Base-by-base conservation (phyloP, 495 filamentous ascomycete species). In the Talaromyces borbonicus region DNA sequence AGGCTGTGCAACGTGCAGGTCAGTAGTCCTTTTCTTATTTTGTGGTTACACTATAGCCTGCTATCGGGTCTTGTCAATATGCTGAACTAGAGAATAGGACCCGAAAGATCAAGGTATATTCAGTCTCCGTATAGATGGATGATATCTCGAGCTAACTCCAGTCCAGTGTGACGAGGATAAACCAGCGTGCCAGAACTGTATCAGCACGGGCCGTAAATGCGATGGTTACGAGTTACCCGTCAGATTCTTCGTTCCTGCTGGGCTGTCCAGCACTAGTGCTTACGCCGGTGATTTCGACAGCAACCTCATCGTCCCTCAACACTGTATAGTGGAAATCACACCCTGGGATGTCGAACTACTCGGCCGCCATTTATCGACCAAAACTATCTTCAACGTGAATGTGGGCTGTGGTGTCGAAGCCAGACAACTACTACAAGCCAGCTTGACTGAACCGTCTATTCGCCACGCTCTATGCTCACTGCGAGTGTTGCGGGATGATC, bases 381-480 rank as follows among this genome's bases (percentile, higher is more conserved):
- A 58, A 49, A 58, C 53, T 39, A 37, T 58, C 45, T 53, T 56
- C 36, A 48, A 51, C 35, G 53, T 53, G 32, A 53, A 53, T 27
- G 36, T 58, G 33, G 50, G 36, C 47, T 58, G 55, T 49, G 39
- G 49, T 15, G 53, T 53, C 46, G 55, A 58, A 51, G 53, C 55
- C 40, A 49, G 32, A 41, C 53, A 53, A 52, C 15, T 53, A 52
- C 58, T 82, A 26, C 76, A 79, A 54, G 77, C 77, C 49, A 78
- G 75, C 31, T 71, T 77, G 38, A 69, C 70, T 12, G 77, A 83
- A 54, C 66, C 80, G 3, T 68, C 75, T 4, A 77, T 85, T 33
- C 70, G 76, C 18, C 80, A 85, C 57, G 79, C 81, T 6, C 71
- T 83, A 1, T 67, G 83, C 11, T 81, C 80, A 30, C 60, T 85